Evolutionary conservation across 2,329 filamentous ascomycete species (phyloP).

Genomic region (Talaromyces marneffei): DNA sequence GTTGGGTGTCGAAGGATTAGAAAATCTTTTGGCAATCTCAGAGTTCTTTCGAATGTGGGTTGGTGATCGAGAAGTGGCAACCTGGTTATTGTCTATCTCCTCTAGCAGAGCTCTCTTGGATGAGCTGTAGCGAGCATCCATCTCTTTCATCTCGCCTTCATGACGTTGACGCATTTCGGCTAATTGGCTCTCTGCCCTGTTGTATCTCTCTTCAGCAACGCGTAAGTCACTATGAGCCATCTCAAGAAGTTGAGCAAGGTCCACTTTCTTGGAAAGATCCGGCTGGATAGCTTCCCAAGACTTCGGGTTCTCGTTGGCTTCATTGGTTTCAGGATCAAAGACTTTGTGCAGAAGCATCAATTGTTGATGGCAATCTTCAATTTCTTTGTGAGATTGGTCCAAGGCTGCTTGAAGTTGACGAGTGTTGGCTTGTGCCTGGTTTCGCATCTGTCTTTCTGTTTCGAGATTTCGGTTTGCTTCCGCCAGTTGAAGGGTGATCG

Average conservation of each 20-base stretch:
- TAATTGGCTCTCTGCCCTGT: conserved; percentile 76
- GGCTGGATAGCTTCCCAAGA: conserved; percentile 64
- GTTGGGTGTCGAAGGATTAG: conserved; percentile 71
- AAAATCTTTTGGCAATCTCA: conserved; percentile 57
- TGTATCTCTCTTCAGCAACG: conserved; percentile 72
- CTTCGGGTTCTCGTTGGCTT: conserved; percentile 58
- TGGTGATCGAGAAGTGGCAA: conserved; percentile 65
- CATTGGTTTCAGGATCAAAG: conserved; percentile 69
- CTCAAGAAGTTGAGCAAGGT: conserved; percentile 80
- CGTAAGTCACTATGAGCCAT: conserved; percentile 82
- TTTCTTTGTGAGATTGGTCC: conserved; percentile 72
- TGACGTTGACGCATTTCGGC: conserved; percentile 69
- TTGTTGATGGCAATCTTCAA: conserved; percentile 72
- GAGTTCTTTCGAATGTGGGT: conserved; percentile 60
- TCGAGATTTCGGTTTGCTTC: conserved; percentile 87
- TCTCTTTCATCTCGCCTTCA: conserved; percentile 63
- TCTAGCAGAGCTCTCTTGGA: conserved; percentile 71
- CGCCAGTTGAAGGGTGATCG: conserved; percentile 72
- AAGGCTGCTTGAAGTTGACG: conserved; percentile 73
- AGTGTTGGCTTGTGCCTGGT: conserved; percentile 78
- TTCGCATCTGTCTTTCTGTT: conserved; percentile 77
- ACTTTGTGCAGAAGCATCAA: conserved; percentile 77
- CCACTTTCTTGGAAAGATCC: conserved; percentile 61
- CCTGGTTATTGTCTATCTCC: conserved; percentile 80
- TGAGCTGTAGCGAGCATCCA: conserved; percentile 56